Conservation (phyloP, 306 rosid genomes). For the Cucurbita ficifolia region DNA sequence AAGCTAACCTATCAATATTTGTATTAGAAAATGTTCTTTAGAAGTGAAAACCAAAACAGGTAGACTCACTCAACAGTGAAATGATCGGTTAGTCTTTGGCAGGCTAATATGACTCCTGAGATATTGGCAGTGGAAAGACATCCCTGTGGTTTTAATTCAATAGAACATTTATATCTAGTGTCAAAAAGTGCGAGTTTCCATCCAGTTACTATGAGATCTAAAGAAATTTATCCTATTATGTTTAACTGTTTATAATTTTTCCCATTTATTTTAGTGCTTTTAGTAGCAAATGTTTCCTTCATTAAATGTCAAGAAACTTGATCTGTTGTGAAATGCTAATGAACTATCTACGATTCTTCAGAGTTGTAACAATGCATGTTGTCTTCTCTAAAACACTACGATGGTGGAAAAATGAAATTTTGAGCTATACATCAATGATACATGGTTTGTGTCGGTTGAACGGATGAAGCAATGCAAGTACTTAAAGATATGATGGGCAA, state of each 20-base stretch:
- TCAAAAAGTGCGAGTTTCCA: not conserved
- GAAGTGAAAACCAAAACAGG: not conserved
- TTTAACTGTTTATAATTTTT: not conserved
- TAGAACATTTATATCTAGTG: not conserved
- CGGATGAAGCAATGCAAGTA: constrained; percentile 47
- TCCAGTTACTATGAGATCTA: not conserved
- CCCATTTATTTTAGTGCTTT: not conserved
- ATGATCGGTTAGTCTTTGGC: not conserved
- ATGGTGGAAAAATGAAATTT: not conserved
- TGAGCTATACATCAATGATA: constrained; percentile 59
- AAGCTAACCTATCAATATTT: not conserved
- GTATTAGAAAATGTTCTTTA: not conserved
- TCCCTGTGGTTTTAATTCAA: not conserved
- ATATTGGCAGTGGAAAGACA: not conserved
- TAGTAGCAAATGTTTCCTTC: not conserved
- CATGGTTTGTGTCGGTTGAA: constrained; percentile 61
- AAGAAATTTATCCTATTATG: not conserved
- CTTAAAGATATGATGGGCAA: constrained; percentile 55
- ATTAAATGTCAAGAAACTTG: not conserved
- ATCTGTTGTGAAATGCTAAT: constrained; percentile 15
- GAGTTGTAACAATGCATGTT: not conserved
- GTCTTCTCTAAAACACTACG: not conserved
- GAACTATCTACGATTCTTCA: not conserved
- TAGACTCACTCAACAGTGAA: not conserved
- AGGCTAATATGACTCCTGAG: not conserved